These are phyloP conservation scores for Elaeis guineensis DNA, from an alignment of 176 grass and related monocot genomes.

Conservation along the genomic window DNA sequence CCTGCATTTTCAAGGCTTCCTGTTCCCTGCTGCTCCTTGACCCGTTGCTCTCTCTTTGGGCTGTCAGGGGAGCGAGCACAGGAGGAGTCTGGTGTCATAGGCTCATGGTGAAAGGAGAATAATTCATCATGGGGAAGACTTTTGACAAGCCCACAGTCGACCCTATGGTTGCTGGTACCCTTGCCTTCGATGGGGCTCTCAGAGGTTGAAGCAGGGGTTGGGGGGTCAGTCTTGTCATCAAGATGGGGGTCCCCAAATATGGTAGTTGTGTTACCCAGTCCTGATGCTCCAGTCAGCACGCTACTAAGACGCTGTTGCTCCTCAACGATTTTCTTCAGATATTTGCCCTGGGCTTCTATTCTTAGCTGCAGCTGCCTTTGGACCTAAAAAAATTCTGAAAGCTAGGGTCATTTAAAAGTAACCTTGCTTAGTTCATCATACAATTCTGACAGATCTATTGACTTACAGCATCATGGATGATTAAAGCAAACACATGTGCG, in stretches of 20 bases:
- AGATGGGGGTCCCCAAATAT: constrained; percentile 29
- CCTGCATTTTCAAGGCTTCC: constrained; percentile 18
- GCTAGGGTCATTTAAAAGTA: too few species aligned
- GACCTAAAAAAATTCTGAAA: constrained; percentile 35
- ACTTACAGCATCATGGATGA: too few species aligned
- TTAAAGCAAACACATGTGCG: too few species aligned
- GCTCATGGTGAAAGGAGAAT: constrained; percentile 28
- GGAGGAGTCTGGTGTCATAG: constrained; percentile 71
- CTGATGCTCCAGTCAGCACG: constrained; percentile 37
- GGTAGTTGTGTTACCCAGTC: constrained; percentile 17
- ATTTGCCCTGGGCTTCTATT: constrained; percentile 97
- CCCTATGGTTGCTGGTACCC: constrained; percentile 26
- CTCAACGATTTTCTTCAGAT: constrained; percentile 97
- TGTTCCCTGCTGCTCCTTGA: constrained; percentile 34
- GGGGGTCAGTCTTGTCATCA: constrained; percentile 63
- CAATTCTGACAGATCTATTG: too few species aligned
- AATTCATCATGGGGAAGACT: constrained; percentile 42
- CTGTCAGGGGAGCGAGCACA: constrained; percentile 35
- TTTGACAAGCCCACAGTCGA: constrained; percentile 20
- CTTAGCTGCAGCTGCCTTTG: constrained; percentile 94
- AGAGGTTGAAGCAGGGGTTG: constrained; percentile 58
- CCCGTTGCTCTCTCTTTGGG: constrained; percentile 38
- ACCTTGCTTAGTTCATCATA: too few species aligned
- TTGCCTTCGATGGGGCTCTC: constrained; percentile 43
- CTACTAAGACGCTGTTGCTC: constrained; percentile 66